Conservation (phyloP, 1,284 basidiomycete species). For the Inonotus obliquus region DNA sequence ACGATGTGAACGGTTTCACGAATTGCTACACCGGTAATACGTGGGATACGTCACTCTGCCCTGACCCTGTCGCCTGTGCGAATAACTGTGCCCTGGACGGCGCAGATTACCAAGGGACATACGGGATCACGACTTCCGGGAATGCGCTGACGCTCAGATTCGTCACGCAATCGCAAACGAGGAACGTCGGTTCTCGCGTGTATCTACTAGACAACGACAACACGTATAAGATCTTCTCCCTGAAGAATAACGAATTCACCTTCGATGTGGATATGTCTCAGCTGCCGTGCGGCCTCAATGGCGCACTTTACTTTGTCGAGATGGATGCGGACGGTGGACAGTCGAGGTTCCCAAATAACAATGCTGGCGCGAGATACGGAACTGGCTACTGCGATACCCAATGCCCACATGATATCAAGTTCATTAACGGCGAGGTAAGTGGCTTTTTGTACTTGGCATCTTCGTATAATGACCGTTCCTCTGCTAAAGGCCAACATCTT, state of each 20-base stretch:
- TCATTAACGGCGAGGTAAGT: constrained; percentile 47
- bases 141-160: constrained; percentile 32
- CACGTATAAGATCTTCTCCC: constrained; percentile 26
- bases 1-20: constrained; percentile 36
- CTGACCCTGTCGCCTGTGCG: constrained; percentile 41
- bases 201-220: constrained; percentile 25
- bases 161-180: constrained; percentile 19
- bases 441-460: neutral
- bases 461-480: neutral
- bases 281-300: constrained; percentile 30
- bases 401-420: constrained; percentile 54
- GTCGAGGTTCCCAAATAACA: constrained; percentile 44
- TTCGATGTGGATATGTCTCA: constrained; percentile 27
- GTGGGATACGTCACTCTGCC: constrained; percentile 46
- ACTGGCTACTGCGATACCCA: constrained; percentile 57
- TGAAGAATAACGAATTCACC: constrained; percentile 27
- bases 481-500: constrained; percentile 21
- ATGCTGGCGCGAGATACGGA: constrained; percentile 52
- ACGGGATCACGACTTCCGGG: constrained; percentile 39
- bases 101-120: constrained; percentile 36
- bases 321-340: constrained; percentile 55
- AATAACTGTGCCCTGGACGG: constrained; percentile 35
- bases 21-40: constrained; percentile 56
- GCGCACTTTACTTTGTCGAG: constrained; percentile 39
- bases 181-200: constrained; percentile 28